Conservation (phyloP, 1,139 yeast genomes). For the Suhomyces guaymorum region DNA sequence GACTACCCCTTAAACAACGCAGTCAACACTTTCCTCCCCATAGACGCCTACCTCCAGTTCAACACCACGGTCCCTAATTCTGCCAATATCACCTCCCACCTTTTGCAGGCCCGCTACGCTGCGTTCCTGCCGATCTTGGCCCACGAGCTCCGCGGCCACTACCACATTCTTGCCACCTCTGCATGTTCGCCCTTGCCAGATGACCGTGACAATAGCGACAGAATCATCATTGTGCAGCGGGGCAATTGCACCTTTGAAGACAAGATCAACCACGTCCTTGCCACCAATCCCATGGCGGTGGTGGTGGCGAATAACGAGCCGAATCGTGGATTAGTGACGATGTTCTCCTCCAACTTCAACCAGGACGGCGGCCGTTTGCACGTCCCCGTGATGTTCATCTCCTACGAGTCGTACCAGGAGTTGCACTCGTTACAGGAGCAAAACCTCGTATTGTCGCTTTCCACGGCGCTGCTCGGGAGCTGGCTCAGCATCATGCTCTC, state of each 20-base stretch:
- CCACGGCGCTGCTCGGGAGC: slow-evolving; percentile 41
- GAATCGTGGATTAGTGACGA: slow-evolving; percentile 39
- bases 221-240: slow-evolving; percentile 36
- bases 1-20: slow-evolving; percentile 42
- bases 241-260: slow-evolving; percentile 48
- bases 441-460: slow-evolving; percentile 22
- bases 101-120: slow-evolving; percentile 43
- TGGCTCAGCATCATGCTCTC: slow-evolving; percentile 44
- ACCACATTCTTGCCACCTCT: slow-evolving; percentile 28
- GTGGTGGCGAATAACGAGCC: slow-evolving; percentile 48
- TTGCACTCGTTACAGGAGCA: slow-evolving; percentile 18
- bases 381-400: slow-evolving; percentile 41
- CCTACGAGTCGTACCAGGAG: slow-evolving; percentile 37
- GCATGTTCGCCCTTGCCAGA: slow-evolving; percentile 29
- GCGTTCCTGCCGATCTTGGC: slow-evolving; percentile 43
- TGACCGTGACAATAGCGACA: slow-evolving; percentile 21
- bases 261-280: slow-evolving; percentile 35
- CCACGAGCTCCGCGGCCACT: slow-evolving; percentile 25
- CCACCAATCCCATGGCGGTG: slow-evolving; percentile 31
- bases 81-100: slow-evolving; percentile 21
- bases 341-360: slow-evolving; percentile 45
- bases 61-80: slow-evolving; percentile 23
- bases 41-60: slow-evolving; percentile 37
- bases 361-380: slow-evolving; percentile 38
- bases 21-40: slow-evolving; percentile 45